These are phyloP conservation scores for Digitaria exilis DNA, from an alignment of 202 grass and related monocot genomes.

Conservation along the genomic window DNA sequence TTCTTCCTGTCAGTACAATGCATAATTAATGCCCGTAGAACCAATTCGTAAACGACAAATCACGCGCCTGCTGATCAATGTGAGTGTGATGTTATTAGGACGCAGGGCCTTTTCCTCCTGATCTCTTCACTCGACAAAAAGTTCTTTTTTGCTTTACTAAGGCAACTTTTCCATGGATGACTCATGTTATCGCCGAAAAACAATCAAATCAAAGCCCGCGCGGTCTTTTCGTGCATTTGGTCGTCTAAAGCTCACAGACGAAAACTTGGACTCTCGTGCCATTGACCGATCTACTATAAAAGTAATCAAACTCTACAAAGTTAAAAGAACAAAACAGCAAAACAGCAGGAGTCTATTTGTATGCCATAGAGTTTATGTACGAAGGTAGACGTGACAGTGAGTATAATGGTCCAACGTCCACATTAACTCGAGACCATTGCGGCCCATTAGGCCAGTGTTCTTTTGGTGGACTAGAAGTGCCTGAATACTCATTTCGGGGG, in stretches of 20 bases:
- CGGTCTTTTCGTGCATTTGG: neutral
- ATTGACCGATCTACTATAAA: neutral
- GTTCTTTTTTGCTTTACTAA: neutral
- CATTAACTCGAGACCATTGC: neutral
- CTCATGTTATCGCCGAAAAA: neutral
- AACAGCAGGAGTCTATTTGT: neutral
- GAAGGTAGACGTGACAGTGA: no score
- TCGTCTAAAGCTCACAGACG: neutral
- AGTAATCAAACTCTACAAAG: neutral
- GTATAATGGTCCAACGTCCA: neutral
- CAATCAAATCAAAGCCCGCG: neutral
- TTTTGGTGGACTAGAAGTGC: neutral
- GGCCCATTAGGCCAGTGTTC: neutral
- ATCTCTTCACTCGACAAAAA: neutral
- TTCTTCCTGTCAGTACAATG: neutral
- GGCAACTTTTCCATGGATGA: neutral
- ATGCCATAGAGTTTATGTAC: no score
- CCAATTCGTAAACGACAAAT: conserved; percentile 17
- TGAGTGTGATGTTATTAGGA: conserved; percentile 39
- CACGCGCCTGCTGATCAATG: conserved; percentile 19
- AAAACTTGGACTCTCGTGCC: neutral
- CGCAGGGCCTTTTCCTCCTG: neutral
- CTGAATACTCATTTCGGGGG: neutral
- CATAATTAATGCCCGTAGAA: neutral
- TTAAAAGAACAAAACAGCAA: neutral